Evolutionary conservation across 805 yeast genomes (phyloP).

Genomic region (Komagataella populi): DNA sequence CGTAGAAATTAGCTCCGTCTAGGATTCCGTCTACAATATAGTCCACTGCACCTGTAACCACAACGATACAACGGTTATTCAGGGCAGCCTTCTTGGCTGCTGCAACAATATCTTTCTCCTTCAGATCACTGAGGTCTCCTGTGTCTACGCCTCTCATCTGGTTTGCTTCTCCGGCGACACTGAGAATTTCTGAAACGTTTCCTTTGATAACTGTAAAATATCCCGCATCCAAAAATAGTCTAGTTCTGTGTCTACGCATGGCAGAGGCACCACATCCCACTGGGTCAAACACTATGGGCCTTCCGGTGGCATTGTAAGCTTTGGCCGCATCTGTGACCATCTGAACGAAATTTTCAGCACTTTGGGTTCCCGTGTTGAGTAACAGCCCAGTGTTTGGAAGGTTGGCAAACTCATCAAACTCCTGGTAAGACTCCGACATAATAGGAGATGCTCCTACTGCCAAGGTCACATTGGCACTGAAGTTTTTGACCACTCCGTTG

Average conservation of each 20-base stretch:
- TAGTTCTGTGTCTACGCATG: slow-evolving; percentile 36
- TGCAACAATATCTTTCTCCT: slow-evolving; percentile 14
- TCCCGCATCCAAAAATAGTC: slow-evolving; percentile 39
- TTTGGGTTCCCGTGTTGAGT: slow-evolving; percentile 67
- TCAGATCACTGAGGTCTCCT: slow-evolving; percentile 6
- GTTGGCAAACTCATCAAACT: slow-evolving; percentile 51
- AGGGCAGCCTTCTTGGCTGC: slow-evolving; percentile 37
- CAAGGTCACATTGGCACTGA: slow-evolving; percentile 76
- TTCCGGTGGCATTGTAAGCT: slow-evolving; percentile 39
- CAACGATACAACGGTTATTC: slow-evolving; percentile 44
- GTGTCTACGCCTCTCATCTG: slow-evolving; percentile 69
- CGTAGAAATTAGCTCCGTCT: slow-evolving; percentile 6
- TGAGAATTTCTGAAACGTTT: slow-evolving; percentile 65
- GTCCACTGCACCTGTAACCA: slow-evolving; percentile 54
- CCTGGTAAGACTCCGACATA: slow-evolving; percentile 66
- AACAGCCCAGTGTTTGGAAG: slow-evolving; percentile 43
- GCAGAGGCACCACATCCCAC: slow-evolving; percentile 84
- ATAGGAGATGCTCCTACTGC: slow-evolving; percentile 82
- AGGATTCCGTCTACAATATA: slow-evolving; percentile 31
- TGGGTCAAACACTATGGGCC: slow-evolving; percentile 74
- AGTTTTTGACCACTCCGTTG: slow-evolving; percentile 76
- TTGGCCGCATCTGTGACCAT: slow-evolving; percentile 36
- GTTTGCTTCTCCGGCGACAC: slow-evolving; percentile 35
- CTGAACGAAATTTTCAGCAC: slow-evolving; percentile 21
- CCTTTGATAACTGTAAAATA: slow-evolving; percentile 66